Percentiles rank a stretch among this genome's conserved stretches.
These are phyloP conservation scores for Chlorencoelia australis DNA, from an alignment of 2,329 filamentous ascomycete species.

Conservation along the genomic window DNA sequence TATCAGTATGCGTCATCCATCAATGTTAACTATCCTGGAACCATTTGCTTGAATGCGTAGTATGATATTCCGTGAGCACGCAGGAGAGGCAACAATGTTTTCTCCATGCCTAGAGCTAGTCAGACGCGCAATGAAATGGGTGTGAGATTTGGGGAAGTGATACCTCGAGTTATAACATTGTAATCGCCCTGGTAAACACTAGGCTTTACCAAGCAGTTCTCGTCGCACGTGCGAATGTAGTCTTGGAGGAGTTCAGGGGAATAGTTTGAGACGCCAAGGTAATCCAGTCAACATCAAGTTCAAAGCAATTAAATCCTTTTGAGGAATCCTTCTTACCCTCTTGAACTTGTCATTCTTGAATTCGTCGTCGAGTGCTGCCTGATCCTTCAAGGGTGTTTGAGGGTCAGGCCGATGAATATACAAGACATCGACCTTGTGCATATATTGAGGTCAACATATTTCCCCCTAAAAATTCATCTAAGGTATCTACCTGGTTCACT, in stretches of 20 bases:
- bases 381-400: conserved; percentile 15
- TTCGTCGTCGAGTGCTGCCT: conserved; percentile 20
- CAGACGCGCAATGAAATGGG: too few species aligned
- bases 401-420: conserved; percentile 14
- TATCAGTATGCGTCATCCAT: neutral
- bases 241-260: neutral
- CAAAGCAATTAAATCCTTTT: conserved; percentile 18
- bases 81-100: neutral
- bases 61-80: neutral
- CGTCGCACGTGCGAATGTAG: neutral
- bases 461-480: neutral
- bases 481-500: neutral
- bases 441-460: neutral
- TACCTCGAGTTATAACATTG: conserved; percentile 11
- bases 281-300: conserved; percentile 17
- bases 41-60: neutral
- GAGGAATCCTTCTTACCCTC: conserved; percentile 12
- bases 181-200: conserved; percentile 26
- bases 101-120: too few species aligned
- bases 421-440: conserved; percentile 5
- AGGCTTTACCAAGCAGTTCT: conserved; percentile 16
- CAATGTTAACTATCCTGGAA: neutral
- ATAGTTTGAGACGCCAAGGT: conserved; percentile 11
- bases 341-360: conserved; percentile 22
- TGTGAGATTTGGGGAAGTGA: too few species aligned